Evolutionary conservation across 257 asterid genomes (phyloP).

Genomic region (Thymus mandschuricus): DNA sequence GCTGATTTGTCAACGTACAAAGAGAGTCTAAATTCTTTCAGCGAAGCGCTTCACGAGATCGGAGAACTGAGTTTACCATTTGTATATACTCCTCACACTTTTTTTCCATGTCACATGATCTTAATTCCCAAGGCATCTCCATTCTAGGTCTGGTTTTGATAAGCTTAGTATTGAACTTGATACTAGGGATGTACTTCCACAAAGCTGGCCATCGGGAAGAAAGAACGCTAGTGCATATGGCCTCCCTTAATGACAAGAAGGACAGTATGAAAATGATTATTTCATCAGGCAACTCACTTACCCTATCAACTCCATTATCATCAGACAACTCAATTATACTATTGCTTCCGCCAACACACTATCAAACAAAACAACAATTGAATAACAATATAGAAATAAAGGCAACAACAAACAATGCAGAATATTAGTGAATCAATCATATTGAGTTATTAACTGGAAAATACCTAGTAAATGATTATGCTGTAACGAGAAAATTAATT

Average conservation of each 20-base stretch:
- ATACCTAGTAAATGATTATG: too few species aligned
- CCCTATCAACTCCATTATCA: too few species aligned
- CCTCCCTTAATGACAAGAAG: neutral
- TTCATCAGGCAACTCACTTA: too few species aligned
- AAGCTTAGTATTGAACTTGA: neutral
- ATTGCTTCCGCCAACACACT: neutral
- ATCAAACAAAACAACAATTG: neutral
- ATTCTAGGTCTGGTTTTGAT: too few species aligned
- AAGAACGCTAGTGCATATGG: slow-evolving; percentile 1
- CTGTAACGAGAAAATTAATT: too few species aligned
- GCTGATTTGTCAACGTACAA: neutral
- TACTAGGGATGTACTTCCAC: slow-evolving; percentile 4
- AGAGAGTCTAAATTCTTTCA: too few species aligned
- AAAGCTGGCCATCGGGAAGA: neutral
- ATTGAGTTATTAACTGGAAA: neutral
- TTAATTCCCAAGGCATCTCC: neutral
- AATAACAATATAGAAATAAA: neutral
- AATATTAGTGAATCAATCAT: neutral
- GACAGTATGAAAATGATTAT: too few species aligned
- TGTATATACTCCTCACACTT: neutral
- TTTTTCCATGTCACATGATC: too few species aligned
- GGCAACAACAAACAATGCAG: neutral
- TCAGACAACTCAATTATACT: neutral
- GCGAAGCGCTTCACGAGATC: too few species aligned
- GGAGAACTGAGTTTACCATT: too few species aligned